Base-by-base conservation (phyloP, 805 yeast genomes). In the Metschnikowia reukaufii region DNA sequence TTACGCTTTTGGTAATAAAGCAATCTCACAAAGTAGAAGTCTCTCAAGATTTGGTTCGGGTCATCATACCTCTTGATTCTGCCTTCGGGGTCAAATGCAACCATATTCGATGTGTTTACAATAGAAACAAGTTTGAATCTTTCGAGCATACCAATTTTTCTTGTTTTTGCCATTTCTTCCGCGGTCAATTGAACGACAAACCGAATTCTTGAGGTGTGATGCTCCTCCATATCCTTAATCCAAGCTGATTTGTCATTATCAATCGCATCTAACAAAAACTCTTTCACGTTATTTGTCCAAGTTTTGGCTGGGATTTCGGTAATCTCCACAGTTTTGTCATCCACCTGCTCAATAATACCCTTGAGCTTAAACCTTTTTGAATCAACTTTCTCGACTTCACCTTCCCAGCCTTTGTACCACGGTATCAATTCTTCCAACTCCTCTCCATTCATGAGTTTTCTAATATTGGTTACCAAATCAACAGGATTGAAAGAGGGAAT, bases 381-480 rank as follows among this genome's bases (percentile, higher is more conserved):
- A 8, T 77, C 83, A 23, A 77, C 65, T 53, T 78, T 76, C 58
- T 84, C 89, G 39, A 91, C 76, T 1, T 77, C 72, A 39, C 99
- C 99, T 37, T 81, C 84, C 98, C 98, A 94, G 15, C 97, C 98
- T 64, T 88, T 82, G 63, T 77, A 94, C 98, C 98, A 94, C 1
- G 99, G 99, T 8, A 70, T 64, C 89, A 94, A 81, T 32, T 84
- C 87, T 23, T 70, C 76, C 67, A 82, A 62, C 30, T 81, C 86
- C 58, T 88, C 85, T 8, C 82, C 86, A 16, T 75, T 72, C 89
- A 94, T 83, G 57, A 94, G 62, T 34, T 79, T 79, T 49, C 81
- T 80, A 27, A 94, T 71, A 58, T 94, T 94, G 2, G 67, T 70
- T 20, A 89, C 89, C 50, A 94, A 73, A 61, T 92, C 98, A 12